Conservation (phyloP, 306 rosid species). For the Parietaria judaica region DNA sequence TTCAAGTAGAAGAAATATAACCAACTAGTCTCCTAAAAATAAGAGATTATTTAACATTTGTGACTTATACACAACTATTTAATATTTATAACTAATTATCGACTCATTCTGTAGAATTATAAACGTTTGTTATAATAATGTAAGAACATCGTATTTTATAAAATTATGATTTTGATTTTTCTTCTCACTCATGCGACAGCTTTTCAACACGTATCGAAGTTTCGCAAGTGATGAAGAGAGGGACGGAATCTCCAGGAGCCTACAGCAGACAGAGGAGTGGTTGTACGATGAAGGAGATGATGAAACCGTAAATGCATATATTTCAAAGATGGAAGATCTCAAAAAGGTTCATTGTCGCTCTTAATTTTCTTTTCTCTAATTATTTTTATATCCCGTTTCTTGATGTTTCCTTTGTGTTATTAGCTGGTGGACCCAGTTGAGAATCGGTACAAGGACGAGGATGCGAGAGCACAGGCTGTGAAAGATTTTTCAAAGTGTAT, state of each 20-base stretch:
- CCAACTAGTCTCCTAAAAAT: no score
- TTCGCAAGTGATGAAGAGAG: conserved; percentile 69
- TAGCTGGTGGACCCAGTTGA: conserved; percentile 74
- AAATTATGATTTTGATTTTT: conserved; percentile 15
- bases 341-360: conserved; percentile 46
- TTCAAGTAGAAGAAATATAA: no score
- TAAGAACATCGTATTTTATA: no score
- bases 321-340: conserved; percentile 61
- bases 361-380: conserved; percentile 13
- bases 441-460: conserved; percentile 57
- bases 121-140: no score
- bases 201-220: conserved; percentile 66
- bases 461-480: conserved; percentile 53
- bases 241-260: conserved; percentile 56
- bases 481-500: conserved; percentile 33
- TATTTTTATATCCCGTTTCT: conserved; percentile 18
- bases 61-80: no score
- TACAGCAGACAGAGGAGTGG: conserved; percentile 88
- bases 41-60: no score
- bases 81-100: no score
- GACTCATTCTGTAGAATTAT: no score
- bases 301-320: conserved; percentile 63
- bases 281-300: conserved; percentile 92
- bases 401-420: conserved; percentile 13
- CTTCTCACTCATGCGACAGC: conserved; percentile 46